Conservation (phyloP, 2,329 filamentous ascomycete genomes). For the Nemania abortiva region DNA sequence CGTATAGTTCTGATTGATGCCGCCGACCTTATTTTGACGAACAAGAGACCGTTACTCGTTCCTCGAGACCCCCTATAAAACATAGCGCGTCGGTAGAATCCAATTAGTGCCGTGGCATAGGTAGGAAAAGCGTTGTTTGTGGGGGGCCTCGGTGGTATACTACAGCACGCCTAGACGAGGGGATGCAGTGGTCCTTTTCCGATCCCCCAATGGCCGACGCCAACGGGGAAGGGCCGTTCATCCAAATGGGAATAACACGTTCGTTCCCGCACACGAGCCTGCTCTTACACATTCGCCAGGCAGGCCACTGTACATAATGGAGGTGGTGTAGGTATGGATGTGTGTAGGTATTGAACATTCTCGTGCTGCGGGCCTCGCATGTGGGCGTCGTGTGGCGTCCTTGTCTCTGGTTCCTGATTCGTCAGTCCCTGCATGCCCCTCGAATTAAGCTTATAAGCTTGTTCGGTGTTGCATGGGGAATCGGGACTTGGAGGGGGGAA, state of each 20-base stretch:
- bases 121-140: constrained; percentile 15
- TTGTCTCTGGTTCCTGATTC: constrained; percentile 27
- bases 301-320: constrained; percentile 13
- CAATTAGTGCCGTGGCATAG: constrained; percentile 22
- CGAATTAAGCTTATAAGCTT: constrained; percentile 43
- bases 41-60: constrained; percentile 5
- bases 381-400: constrained; percentile 36
- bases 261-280: constrained; percentile 22
- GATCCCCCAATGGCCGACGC: constrained; percentile 18
- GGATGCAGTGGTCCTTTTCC: constrained; percentile 30
- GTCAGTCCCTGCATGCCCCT: constrained; percentile 35
- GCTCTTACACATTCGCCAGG: constrained; percentile 21
- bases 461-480: constrained; percentile 39
- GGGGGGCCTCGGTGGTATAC: neutral
- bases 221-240: constrained; percentile 14
- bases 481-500: constrained; percentile 35
- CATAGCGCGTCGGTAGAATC: constrained; percentile 10
- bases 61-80: constrained; percentile 5
- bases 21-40: constrained; percentile 14
- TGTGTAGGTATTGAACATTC: constrained; percentile 21
- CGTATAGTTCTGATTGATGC: constrained; percentile 23
- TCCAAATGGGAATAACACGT: constrained; percentile 30
- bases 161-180: neutral
- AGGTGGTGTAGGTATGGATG: constrained; percentile 8
- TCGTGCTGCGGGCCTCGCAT: constrained; percentile 38